Percentiles rank a stretch among this genome's conserved stretches.
phyloP scores from a whole-genome alignment of 163 green algal genomes.

The Chlorella variabilis region DNA sequence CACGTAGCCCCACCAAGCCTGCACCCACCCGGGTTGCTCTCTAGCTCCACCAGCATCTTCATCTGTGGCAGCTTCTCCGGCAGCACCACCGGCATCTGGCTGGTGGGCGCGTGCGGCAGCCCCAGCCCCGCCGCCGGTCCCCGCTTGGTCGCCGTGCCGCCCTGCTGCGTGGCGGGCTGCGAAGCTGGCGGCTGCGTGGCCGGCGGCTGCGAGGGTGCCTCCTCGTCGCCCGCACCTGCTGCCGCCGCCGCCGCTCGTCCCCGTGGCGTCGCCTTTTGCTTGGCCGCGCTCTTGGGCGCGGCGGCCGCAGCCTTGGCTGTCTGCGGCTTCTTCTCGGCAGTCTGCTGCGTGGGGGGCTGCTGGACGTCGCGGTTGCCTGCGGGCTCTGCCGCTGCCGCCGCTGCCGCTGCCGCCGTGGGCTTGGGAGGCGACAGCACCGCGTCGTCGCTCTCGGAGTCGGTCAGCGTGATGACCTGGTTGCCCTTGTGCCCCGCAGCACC shows the following conservation, averaged over 20 bases:
- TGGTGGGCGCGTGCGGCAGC: neutral
- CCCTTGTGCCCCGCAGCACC: constrained; percentile 21
- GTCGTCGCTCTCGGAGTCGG: constrained; percentile 41
- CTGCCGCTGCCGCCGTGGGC: neutral
- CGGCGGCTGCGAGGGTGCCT: neutral
- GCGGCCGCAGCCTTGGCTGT: neutral
- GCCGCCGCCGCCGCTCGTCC: neutral
- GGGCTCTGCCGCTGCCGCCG: neutral
- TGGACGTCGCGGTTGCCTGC: constrained; percentile 17
- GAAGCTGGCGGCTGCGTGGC: constrained; percentile 1
- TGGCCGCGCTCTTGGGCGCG: constrained; percentile 2
- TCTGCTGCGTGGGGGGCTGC: constrained; percentile 11
- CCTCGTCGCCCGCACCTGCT: neutral
- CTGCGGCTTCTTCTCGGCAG: neutral
- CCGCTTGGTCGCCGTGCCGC: constrained; percentile 32
- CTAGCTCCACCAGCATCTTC: constrained; percentile 43
- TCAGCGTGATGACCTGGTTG: constrained; percentile 7
- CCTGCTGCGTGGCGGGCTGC: neutral
- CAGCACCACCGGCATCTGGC: constrained; percentile 34
- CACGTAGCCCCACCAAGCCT: no score
- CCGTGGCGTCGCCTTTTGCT: neutral
- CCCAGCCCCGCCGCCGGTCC: neutral
- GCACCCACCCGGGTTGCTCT: constrained; percentile 18
- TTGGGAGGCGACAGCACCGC: constrained; percentile 27
- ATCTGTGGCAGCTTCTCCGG: constrained; percentile 41